A percentile compares a stretch with the other conserved stretches of the same genome.
These are phyloP conservation scores for Dictyostelium citrinum DNA, from an alignment of 78 protist genomes.

Conservation along the genomic window DNA sequence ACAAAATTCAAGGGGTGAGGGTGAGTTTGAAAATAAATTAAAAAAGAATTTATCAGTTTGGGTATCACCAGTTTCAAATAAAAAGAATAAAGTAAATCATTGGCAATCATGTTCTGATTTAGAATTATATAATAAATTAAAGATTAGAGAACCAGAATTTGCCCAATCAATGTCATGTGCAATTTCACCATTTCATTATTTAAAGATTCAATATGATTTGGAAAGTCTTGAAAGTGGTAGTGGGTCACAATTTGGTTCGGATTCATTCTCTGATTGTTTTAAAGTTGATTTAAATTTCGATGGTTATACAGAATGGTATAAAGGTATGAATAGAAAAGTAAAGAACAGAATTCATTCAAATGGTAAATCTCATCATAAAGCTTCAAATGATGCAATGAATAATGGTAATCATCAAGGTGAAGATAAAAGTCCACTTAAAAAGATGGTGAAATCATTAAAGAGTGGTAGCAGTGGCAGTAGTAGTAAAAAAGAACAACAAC, in stretches of 20 bases:
- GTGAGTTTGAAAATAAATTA: slow-evolving; percentile 19
- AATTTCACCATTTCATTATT: slow-evolving; percentile 60
- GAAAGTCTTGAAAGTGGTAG: background rate
- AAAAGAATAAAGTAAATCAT: background rate
- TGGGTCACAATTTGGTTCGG: background rate
- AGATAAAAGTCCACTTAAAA: background rate
- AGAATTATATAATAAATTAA: slow-evolving; percentile 37
- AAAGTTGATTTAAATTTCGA: slow-evolving; percentile 59
- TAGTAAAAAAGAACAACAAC: slow-evolving; percentile 17
- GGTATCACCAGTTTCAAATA: slow-evolving; percentile 1
- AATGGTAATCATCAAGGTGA: background rate
- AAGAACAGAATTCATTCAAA: background rate
- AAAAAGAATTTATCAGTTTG: slow-evolving; percentile 51
- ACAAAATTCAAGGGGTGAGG: background rate
- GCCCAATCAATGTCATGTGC: slow-evolving; percentile 72
- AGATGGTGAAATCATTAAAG: background rate
- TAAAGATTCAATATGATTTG: background rate
- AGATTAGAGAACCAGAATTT: slow-evolving; percentile 41
- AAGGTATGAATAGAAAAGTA: background rate
- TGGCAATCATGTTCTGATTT: slow-evolving; percentile 35
- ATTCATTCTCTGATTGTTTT: slow-evolving; percentile 10
- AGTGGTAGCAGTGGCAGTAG: background rate
- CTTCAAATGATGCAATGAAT: background rate
- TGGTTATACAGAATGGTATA: slow-evolving; percentile 9
- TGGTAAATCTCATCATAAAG: slow-evolving; percentile 1